Evolutionary conservation across 768 basidiomycete species (phyloP), one percentile per base, ranked within the genome.

Genomic region (Tylopilus subfusipes): DNA sequence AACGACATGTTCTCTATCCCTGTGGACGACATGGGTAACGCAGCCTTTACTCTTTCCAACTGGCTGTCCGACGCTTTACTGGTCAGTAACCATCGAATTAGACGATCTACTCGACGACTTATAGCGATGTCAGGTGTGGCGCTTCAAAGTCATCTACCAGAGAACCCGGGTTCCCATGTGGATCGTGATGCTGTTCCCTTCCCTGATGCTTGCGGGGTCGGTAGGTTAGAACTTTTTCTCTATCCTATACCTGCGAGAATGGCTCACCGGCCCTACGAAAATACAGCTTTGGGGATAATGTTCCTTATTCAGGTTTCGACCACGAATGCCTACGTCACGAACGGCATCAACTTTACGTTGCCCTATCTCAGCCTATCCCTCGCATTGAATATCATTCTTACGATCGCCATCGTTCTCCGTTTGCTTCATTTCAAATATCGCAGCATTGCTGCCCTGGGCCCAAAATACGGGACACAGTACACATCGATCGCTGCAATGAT

Each of bases 401-500:
- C 75, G 2, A 39, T 72, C 16, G 48, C 62, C 18, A 72, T 76
- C 52, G 68, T 63, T 0, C 29, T 51, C 5, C 70, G 72, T 5
- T 47, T 76, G 3, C 47, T 71, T 8, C 18, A 33, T 24, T 54
- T 61, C 18, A 66, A 69, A n/a, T 40, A 56, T 31, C 52, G 33
- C 10, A 33, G 55, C 2, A 14, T 43, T 5, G n/a, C 31, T 2
- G 50, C 50, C 2, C 44, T 76, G 2, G 71, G 72, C n/a, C 24
- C 47, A 14, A 51, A 46, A 30, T 51, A 66, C 25, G 61, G 65
- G 7, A 39, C 38, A 9, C 60, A 63, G 16, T 75, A 75, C 48
- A 64, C 69, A 5, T 68, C 64, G 3, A 50, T 74, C 12, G 65
- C 64, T 10, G 62, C 73, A 5, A 73, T 76, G 60, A 36, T 72